These are phyloP conservation scores for Pouteria glomerata DNA, from an alignment of 148 eudicot genomes.

Conservation along the genomic window DNA sequence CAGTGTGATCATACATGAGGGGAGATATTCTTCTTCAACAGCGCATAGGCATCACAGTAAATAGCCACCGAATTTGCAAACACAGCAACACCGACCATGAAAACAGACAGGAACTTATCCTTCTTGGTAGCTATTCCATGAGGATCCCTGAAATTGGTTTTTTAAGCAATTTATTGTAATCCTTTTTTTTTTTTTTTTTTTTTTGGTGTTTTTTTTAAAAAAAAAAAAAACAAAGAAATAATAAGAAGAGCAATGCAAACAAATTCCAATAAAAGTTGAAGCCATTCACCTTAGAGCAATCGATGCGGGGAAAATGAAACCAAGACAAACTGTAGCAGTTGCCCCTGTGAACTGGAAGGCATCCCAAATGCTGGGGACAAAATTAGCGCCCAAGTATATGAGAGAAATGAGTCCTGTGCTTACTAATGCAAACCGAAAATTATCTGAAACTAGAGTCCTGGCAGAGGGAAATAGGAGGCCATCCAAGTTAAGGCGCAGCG, in stretches of 20 bases:
- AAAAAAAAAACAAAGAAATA: no score
- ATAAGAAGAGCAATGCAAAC: no score
- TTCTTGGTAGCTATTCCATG: conserved; percentile 59
- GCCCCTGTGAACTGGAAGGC: conserved; percentile 87
- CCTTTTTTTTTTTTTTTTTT: no score
- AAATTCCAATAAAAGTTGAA: background rate
- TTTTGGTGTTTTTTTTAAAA: no score
- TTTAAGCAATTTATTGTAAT: no score
- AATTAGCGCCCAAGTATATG: conserved; percentile 64
- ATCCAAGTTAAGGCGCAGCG: conserved; percentile 74
- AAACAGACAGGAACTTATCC: conserved; percentile 63
- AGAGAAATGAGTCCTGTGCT: conserved; percentile 55
- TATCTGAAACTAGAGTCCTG: conserved; percentile 57
- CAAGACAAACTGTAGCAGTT: conserved; percentile 71
- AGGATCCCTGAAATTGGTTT: conserved; percentile 71
- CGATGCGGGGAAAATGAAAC: conserved; percentile 75
- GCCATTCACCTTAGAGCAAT: conserved; percentile 60
- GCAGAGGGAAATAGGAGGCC: conserved; percentile 65
- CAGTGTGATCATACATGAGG: no score
- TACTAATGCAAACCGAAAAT: conserved; percentile 45
- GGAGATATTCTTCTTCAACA: conserved; percentile 42
- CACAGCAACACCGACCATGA: conserved; percentile 74
- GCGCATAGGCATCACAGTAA: conserved; percentile 70
- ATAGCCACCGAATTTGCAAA: conserved; percentile 69
- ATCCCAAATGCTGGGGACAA: conserved; percentile 75